Base-by-base conservation (phyloP, 148 eudicot genomes). In the Linanthus parryae region DNA sequence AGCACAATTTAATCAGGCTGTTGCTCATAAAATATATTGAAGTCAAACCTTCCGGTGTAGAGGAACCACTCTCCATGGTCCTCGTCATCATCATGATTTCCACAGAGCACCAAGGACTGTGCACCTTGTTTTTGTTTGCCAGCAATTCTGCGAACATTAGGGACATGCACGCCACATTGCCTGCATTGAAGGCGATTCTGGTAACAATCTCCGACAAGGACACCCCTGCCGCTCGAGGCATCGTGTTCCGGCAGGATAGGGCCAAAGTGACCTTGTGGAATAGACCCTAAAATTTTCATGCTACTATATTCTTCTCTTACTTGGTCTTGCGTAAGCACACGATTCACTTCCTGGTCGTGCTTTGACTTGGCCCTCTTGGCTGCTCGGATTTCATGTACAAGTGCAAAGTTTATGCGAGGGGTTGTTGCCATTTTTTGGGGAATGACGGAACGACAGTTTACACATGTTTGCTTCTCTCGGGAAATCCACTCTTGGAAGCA, bases 1-100 rank as follows among this genome's bases (percentile, higher is more conserved):
- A 9, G 31, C 20, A 51, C 13, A 44, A 10, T 10, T 25, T 44
- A 60, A 31, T 3, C 2, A 8, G 52, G 48, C 27, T 21, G 34
- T 25, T 21, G 34, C 26, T 40, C 21, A 20, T 23, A 13, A 8
- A 15, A 0, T 40, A 25, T 14, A 39, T 12, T 18, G 16, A 36
- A 25, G 15, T 36, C 23, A 4, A 52, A 82, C 95, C 94, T 84
- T 77, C 96, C 89, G 0, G 90, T 88, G 59, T 88, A 88, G 37
- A 88, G 71, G 43, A 88, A 88, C 97, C 97, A 88, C 64, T 88
- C 97, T 36, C 97, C 97, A 66, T 88, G 80, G 60, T 88, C 97
- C 52, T 88, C 84, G 19, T 88, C 94, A 57, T 84, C 94, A 59
- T 65, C 74, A 61, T 88, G 85, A 21, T 94, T 94, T 42, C 97